phyloP scores from a whole-genome alignment of 768 basidiomycete genomes.

The Favolaschia claudopus region DNA sequence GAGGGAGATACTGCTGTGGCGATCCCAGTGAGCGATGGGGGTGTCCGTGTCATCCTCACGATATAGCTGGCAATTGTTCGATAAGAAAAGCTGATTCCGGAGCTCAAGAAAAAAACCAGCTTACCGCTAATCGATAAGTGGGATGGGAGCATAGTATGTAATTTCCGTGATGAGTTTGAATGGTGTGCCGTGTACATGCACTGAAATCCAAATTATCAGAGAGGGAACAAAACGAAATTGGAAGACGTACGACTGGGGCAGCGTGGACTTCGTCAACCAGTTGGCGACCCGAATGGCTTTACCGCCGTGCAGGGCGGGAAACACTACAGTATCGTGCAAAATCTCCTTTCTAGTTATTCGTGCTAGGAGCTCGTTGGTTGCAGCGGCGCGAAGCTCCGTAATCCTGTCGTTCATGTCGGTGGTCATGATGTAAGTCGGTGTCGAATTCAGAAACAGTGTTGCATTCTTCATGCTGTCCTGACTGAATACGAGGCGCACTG shows the following conservation, averaged over 20 bases:
- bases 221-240: neutral
- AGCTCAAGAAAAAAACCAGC: neutral
- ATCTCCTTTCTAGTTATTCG: neutral
- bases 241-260: constrained; percentile 4
- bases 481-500: neutral
- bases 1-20: neutral
- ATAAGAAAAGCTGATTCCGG: neutral
- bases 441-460: neutral
- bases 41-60: neutral
- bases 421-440: neutral
- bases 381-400: neutral
- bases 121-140: constrained; percentile 1
- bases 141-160: neutral
- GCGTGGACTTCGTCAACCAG: neutral
- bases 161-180: neutral
- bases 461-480: constrained; percentile 5
- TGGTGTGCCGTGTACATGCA: too few species aligned
- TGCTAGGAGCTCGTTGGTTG: neutral
- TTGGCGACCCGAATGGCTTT: neutral
- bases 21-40: neutral
- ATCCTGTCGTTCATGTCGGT: neutral
- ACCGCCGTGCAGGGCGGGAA: neutral
- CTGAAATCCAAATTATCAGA: neutral
- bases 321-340: neutral
- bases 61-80: neutral